Evolutionary conservation across 371 early-diverging fungal genomes (phyloP), one percentile per base, ranked within the genome.

Genomic region (Mucor saturninus): DNA sequence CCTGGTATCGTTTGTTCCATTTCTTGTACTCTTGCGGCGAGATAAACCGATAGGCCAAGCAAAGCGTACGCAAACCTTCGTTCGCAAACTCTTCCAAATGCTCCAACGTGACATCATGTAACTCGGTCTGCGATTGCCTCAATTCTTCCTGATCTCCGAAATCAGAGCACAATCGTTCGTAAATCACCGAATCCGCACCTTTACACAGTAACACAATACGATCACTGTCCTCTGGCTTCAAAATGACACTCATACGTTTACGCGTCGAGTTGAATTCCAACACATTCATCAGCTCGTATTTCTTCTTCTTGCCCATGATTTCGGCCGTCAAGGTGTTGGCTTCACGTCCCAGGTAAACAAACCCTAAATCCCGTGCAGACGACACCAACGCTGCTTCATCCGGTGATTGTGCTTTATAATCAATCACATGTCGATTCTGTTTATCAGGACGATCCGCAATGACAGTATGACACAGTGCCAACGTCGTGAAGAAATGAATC

Each of bases 331-430:
- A 32, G 56, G 70, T 69, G 74, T 69, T 64, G 77, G 84, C 56
- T 77, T 79, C 58, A 60, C 96, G 86, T 30, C 91, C 91, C 46
- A 86, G 70, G 69, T 93, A 92, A 0, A 86, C 81, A 69, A 86
- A 96, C 0, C 95, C 95, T 5, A 96, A 77, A 60, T 87, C 88
- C 39, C 86, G 84, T 1, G 96, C 96, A 3, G 95, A 93, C 1
- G 87, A 89, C 0, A 97, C 96, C 49, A 98, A 76, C 0, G 97
- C 97, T 60, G 89, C 92, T 73, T 98, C 98, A 68, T 98, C 98
- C 2, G 98, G 98, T 3, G 95, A 95, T 6, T 94, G 87, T 0
- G 95, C 93, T 71, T 95, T 93, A 76, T 94, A 97, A 52, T 75
- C 83, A 49, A 88, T 72, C 9, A 74, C 67, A 56, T 77, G 75